phyloP scores from a whole-genome alignment of 1,284 basidiomycete species.

The Irpex sp. region DNA sequence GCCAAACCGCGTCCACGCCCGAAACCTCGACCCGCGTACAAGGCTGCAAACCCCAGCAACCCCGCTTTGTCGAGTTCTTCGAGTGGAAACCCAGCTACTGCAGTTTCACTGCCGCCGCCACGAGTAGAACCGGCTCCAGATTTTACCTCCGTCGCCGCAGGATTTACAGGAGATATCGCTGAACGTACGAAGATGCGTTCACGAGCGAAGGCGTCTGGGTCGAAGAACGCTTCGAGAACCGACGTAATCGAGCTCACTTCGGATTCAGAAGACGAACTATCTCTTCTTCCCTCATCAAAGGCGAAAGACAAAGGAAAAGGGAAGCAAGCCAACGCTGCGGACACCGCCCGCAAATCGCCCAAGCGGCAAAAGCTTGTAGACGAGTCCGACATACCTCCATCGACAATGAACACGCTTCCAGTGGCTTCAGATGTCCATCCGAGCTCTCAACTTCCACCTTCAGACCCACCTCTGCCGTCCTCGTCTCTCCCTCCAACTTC shows the following conservation, averaged over 20 bases:
- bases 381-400: slow-evolving; percentile 15
- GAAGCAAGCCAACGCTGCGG: not conserved
- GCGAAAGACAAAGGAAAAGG: slow-evolving; percentile 15
- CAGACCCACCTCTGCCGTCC: slow-evolving; percentile 27
- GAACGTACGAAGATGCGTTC: slow-evolving; percentile 44
- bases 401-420: slow-evolving; percentile 25
- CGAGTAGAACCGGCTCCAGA: not conserved
- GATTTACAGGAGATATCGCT: slow-evolving; percentile 34
- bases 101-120: not conserved
- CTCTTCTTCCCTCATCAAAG: slow-evolving; percentile 15
- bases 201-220: slow-evolving; percentile 19
- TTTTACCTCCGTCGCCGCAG: slow-evolving; percentile 5
- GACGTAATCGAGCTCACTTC: slow-evolving; percentile 28
- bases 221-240: not conserved
- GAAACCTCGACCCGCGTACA: slow-evolving; percentile 8
- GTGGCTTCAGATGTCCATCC: slow-evolving; percentile 21
- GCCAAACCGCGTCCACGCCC: slow-evolving; percentile 5
- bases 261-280: slow-evolving; percentile 27
- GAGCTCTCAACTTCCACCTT: slow-evolving; percentile 29
- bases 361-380: slow-evolving; percentile 18
- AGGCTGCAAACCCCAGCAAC: not conserved
- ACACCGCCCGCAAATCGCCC: not conserved
- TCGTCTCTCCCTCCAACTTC: slow-evolving; percentile 13
- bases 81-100: not conserved
- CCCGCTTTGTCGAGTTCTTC: slow-evolving; percentile 6